Conservation (phyloP, 495 filamentous ascomycete genomes). For the Mytilinidion resinicola region DNA sequence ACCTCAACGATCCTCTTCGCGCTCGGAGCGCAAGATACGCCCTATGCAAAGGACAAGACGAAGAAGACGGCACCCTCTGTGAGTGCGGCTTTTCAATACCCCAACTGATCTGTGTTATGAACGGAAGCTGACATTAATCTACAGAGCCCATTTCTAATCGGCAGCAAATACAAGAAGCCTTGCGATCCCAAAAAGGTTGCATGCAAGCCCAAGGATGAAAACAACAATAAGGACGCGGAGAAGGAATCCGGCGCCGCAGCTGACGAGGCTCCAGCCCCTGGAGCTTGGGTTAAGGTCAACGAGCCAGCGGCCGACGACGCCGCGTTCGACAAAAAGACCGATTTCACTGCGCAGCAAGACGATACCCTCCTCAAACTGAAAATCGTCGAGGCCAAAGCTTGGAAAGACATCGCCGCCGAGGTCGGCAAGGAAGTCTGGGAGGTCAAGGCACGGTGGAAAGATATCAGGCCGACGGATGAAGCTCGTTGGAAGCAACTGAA, state of each 20-base stretch:
- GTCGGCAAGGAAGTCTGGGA: constrained; percentile 10
- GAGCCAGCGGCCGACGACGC: neutral
- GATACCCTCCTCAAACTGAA: constrained; percentile 19
- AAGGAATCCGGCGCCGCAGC: too few species aligned
- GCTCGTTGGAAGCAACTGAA: constrained; percentile 5
- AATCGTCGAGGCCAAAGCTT: constrained; percentile 11
- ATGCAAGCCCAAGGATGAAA: too few species aligned
- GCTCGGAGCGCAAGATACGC: neutral
- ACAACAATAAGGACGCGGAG: too few species aligned
- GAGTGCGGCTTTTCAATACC: neutral
- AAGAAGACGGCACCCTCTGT: neutral
- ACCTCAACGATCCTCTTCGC: neutral
- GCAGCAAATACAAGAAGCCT: too few species aligned
- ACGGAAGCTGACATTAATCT: too few species aligned
- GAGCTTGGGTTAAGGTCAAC: neutral
- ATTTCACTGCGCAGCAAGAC: constrained; percentile 24
- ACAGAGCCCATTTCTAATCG: too few species aligned
- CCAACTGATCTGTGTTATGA: neutral
- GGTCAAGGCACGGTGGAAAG: constrained; percentile 18
- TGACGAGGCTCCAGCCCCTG: neutral
- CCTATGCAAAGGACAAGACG: neutral
- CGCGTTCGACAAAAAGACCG: neutral
- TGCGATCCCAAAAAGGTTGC: too few species aligned
- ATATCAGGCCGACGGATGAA: constrained; percentile 18
- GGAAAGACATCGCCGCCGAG: constrained; percentile 13